phyloP scores from a whole-genome alignment of 768 basidiomycete species.

The Tulasnella sp. region DNA sequence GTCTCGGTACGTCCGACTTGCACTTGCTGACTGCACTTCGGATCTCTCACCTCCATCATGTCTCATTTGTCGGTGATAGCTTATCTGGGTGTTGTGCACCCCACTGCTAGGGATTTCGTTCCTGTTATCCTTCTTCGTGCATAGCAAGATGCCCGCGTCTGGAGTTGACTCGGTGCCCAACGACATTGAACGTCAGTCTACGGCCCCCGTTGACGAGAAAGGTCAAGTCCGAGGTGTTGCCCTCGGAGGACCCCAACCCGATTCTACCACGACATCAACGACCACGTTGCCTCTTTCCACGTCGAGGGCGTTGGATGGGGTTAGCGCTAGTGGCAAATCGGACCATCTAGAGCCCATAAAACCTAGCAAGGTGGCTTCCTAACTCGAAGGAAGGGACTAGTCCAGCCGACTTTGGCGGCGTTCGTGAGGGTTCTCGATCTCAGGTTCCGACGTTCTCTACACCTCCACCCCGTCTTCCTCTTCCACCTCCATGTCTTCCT shows the following conservation, averaged over 20 bases:
- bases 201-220: no score
- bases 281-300: constrained; percentile 1
- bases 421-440: no score
- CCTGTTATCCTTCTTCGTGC: constrained; percentile 9
- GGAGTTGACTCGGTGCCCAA: background rate
- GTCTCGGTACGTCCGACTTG: constrained; percentile 9
- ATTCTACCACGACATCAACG: background rate
- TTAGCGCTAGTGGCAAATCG: no score
- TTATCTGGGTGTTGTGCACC: constrained; percentile 56
- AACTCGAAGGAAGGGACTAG: no score
- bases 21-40: constrained; percentile 19
- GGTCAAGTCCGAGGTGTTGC: no score
- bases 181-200: constrained; percentile 10
- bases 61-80: background rate
- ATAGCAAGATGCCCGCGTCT: background rate
- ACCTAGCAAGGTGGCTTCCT: no score
- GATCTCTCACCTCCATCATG: constrained; percentile 18
- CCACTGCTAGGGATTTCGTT: constrained; percentile 27
- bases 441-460: no score
- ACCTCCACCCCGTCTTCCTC: background rate
- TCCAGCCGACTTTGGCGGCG: no score
- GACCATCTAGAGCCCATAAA: no score
- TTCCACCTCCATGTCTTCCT: background rate
- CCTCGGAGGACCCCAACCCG: background rate
- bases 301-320: background rate